These are phyloP conservation scores for Metarhizium humberi DNA, from an alignment of 2,329 filamentous ascomycete genomes.

Conservation along the genomic window DNA sequence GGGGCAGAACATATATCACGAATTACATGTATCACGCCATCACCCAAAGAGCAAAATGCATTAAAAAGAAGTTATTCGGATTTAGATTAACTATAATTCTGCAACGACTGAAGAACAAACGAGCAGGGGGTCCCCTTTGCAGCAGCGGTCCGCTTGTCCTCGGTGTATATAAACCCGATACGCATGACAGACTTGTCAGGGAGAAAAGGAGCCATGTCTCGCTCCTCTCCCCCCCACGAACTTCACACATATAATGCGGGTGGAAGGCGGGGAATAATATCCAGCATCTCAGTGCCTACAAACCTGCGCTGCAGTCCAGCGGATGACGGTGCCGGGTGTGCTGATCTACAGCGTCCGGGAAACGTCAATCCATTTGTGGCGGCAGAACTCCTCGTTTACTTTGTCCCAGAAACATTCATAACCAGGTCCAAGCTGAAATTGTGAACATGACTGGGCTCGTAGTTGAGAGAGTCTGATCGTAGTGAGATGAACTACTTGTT, in stretches of 20 bases:
- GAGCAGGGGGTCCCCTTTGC: slow-evolving; percentile 26
- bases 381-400: neutral
- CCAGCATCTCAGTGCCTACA: slow-evolving; percentile 23
- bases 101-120: slow-evolving; percentile 22
- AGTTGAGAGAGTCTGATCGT: slow-evolving; percentile 5
- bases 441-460: neutral
- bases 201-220: neutral
- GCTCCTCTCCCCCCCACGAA: neutral
- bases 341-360: slow-evolving; percentile 12
- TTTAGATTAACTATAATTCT: slow-evolving; percentile 34
- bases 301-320: slow-evolving; percentile 13
- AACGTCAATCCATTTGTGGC: slow-evolving; percentile 10
- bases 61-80: slow-evolving; percentile 10
- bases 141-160: slow-evolving; percentile 25
- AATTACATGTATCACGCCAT: too few species aligned
- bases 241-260: neutral
- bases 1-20: too few species aligned
- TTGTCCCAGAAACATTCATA: neutral
- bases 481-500: slow-evolving; percentile 16
- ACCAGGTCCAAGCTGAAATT: neutral
- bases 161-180: slow-evolving; percentile 10
- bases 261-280: slow-evolving; percentile 7
- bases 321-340: slow-evolving; percentile 9
- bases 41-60: neutral
- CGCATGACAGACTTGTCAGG: slow-evolving; percentile 12